Conservation (phyloP, 1,139 yeast genomes). For the Hemisphaericaspora xylanilytica region DNA sequence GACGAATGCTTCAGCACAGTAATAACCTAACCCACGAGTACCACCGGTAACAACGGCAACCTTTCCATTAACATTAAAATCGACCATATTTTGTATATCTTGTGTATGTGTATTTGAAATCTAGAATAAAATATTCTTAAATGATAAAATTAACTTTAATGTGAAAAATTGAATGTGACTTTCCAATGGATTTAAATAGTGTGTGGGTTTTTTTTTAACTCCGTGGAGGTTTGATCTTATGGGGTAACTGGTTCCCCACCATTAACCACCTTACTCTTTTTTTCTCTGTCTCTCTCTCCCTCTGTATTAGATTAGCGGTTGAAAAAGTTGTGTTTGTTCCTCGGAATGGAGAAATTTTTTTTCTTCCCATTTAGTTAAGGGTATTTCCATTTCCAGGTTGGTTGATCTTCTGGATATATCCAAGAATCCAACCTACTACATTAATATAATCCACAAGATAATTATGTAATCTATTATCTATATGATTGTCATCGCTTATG, state of each 20-base stretch:
- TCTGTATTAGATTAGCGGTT: too few species aligned
- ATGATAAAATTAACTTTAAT: too few species aligned
- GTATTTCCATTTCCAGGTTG: neutral
- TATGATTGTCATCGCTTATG: too few species aligned
- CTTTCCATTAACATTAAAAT: conserved; percentile 57
- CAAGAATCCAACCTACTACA: too few species aligned
- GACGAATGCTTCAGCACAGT: conserved; percentile 66
- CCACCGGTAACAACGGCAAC: conserved; percentile 79
- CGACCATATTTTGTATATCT: conserved; percentile 30
- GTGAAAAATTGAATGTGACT: too few species aligned
- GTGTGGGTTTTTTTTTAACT: neutral
- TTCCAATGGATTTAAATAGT: too few species aligned
- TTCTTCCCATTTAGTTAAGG: too few species aligned
- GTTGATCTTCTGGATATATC: neutral
- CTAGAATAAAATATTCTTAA: neutral
- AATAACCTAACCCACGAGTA: conserved; percentile 69
- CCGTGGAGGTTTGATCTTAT: neutral
- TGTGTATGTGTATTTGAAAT: neutral
- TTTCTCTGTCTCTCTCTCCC: too few species aligned
- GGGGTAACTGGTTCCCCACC: neutral
- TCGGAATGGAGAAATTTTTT: neutral
- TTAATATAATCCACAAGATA: too few species aligned
- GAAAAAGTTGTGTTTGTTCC: neutral
- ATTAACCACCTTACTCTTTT: too few species aligned
- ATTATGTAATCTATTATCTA: too few species aligned